Evolutionary conservation across 2,329 filamentous ascomycete genomes (phyloP).

Genomic region (Arthrobotrys pseudoclavata): DNA sequence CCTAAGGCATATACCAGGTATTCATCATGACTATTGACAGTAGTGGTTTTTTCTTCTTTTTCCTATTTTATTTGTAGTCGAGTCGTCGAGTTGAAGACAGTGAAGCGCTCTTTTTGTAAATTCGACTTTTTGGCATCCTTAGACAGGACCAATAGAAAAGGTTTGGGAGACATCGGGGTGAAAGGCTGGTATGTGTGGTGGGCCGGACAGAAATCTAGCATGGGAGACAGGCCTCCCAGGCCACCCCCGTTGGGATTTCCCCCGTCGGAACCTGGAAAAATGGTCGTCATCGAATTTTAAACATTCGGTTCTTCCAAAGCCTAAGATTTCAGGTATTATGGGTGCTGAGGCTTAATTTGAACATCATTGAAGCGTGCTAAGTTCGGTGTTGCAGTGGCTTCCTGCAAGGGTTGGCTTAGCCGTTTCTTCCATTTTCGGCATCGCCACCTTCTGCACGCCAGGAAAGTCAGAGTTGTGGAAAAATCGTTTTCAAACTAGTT

Average conservation of each 20-base stretch:
- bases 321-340: slow-evolving; percentile 26
- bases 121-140: slow-evolving; percentile 10
- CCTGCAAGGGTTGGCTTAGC: slow-evolving; percentile 27
- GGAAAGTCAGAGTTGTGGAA: slow-evolving; percentile 30
- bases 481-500: slow-evolving; percentile 22
- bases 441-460: slow-evolving; percentile 42
- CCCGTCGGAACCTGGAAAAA: slow-evolving; percentile 40
- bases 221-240: slow-evolving; percentile 44
- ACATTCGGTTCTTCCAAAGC: slow-evolving; percentile 21
- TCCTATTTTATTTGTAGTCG: slow-evolving; percentile 1
- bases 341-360: slow-evolving; percentile 36
- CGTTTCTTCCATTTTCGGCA: slow-evolving; percentile 41
- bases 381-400: slow-evolving; percentile 32
- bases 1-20: slow-evolving; percentile 39
- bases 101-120: not conserved
- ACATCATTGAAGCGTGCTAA: slow-evolving; percentile 28
- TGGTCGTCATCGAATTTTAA: slow-evolving; percentile 27
- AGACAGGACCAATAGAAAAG: slow-evolving; percentile 18
- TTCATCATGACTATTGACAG: slow-evolving; percentile 41
- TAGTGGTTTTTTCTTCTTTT: slow-evolving; percentile 20
- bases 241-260: slow-evolving; percentile 13
- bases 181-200: slow-evolving; percentile 16
- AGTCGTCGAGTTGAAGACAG: slow-evolving; percentile 3
- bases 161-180: slow-evolving; percentile 18
- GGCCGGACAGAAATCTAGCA: slow-evolving; percentile 25